A percentile compares a stretch with the other conserved stretches of the same genome.
Conservation (phyloP, 257 asterid species). For the Fraxinus pennsylvanica region DNA sequence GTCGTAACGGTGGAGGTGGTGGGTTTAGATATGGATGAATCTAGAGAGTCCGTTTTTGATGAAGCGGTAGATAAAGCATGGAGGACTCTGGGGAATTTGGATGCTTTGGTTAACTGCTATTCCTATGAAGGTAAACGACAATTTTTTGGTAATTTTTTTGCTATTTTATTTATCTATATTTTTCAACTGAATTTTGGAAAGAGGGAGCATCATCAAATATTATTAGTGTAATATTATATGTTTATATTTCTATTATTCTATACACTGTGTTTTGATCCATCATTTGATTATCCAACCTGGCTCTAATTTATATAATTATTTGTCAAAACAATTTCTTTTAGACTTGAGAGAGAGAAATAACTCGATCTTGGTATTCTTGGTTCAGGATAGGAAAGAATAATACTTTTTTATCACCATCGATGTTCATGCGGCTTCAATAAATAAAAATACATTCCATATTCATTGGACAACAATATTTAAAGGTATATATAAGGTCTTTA, state of each 20-base stretch:
- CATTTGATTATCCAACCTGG: neutral
- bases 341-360: too few relatives aligned
- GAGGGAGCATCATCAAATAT: neutral
- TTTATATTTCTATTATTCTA: neutral
- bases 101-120: slow-evolving; percentile 79
- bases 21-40: slow-evolving; percentile 73
- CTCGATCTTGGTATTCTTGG: too few relatives aligned
- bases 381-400: too few relatives aligned
- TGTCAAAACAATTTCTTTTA: neutral
- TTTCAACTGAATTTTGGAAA: neutral
- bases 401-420: too few relatives aligned
- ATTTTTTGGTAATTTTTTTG: neutral
- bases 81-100: slow-evolving; percentile 55
- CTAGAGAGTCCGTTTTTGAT: slow-evolving; percentile 49
- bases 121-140: slow-evolving; percentile 67
- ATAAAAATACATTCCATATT: too few relatives aligned
- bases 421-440: too few relatives aligned
- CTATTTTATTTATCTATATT: neutral
- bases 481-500: too few relatives aligned
- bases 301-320: neutral
- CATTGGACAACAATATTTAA: too few relatives aligned
- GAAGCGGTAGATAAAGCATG: slow-evolving; percentile 72
- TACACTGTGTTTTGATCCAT: neutral
- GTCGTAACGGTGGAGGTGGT: slow-evolving; percentile 54
- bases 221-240: neutral